phyloP scores from a whole-genome alignment of 208 protist genomes.

The Wallacemonas sp. region DNA sequence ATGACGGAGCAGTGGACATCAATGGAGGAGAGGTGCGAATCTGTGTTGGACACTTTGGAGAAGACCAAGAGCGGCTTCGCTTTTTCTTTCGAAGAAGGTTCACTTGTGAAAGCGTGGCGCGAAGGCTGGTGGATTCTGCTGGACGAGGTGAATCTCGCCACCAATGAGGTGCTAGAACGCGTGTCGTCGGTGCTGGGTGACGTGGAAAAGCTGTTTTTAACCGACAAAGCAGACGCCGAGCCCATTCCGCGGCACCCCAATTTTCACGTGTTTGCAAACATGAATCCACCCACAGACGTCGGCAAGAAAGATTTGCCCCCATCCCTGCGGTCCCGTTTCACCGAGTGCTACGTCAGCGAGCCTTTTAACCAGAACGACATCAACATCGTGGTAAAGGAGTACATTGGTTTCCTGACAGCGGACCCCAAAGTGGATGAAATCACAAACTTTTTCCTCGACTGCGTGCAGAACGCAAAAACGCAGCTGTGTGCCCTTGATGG shows the following conservation, averaged over 20 bases:
- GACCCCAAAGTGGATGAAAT: slow-evolving; percentile 90
- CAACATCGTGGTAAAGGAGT: slow-evolving; percentile 88
- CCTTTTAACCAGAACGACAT: slow-evolving; percentile 95
- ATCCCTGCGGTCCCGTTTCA: slow-evolving; percentile 95
- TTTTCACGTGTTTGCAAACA: slow-evolving; percentile 99
- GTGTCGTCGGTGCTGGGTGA: slow-evolving; percentile 95
- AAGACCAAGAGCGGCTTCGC: slow-evolving; percentile 89
- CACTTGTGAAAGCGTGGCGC: slow-evolving; percentile 95
- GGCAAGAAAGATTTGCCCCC: slow-evolving; percentile 99
- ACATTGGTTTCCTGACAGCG: slow-evolving; percentile 80
- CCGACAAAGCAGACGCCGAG: slow-evolving; percentile 63
- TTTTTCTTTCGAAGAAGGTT: slow-evolving; percentile 98
- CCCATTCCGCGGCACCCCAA: slow-evolving; percentile 93
- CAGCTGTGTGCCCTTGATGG: slow-evolving; percentile 92
- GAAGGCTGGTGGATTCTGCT: slow-evolving; percentile 99
- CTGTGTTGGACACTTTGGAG: slow-evolving; percentile 45
- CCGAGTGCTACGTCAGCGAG: slow-evolving; percentile 98
- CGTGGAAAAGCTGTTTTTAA: slow-evolving; percentile 81
- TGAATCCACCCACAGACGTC: slow-evolving; percentile 99
- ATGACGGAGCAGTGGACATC: slow-evolving; percentile 51
- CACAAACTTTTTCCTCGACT: slow-evolving; percentile 96
- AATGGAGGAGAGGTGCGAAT: slow-evolving; percentile 37
- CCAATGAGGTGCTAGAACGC: slow-evolving; percentile 96
- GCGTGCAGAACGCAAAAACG: slow-evolving; percentile 76
- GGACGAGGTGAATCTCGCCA: slow-evolving; percentile 99